Conservation (phyloP, 495 filamentous ascomycete genomes). For the Neurospora intermedia region DNA sequence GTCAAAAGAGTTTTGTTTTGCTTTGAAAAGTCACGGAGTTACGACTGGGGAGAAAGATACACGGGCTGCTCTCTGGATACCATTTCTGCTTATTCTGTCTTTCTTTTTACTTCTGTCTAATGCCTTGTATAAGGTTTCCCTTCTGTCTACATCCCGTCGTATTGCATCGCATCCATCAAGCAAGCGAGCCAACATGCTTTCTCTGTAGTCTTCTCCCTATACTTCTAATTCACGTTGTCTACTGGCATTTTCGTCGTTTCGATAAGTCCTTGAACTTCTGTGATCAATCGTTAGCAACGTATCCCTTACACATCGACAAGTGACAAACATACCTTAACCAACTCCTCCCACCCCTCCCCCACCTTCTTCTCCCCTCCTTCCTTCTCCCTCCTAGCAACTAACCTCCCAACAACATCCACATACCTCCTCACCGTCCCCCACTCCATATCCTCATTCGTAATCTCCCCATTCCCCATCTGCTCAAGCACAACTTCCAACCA, state of each 20-base stretch:
- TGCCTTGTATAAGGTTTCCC: background rate
- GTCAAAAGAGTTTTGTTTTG: background rate
- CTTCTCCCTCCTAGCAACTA: background rate
- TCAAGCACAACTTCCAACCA: background rate
- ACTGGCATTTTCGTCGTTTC: background rate
- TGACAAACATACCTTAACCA: background rate
- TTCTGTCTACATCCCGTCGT: background rate
- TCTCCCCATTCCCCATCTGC: background rate
- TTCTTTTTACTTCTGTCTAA: background rate
- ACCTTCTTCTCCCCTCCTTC: background rate
- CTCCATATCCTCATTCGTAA: background rate
- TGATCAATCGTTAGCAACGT: background rate
- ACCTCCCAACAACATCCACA: background rate
- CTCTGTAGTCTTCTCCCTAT: background rate
- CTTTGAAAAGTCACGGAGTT: background rate
- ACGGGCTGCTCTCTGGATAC: background rate
- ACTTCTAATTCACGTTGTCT: background rate
- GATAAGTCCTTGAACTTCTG: background rate
- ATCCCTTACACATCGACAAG: background rate
- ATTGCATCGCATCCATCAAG: background rate
- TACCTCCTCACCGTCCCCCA: background rate
- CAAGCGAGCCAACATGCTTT: background rate
- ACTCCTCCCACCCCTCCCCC: background rate
- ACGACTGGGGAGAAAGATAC: background rate
- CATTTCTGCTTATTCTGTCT: background rate